phyloP scores from a whole-genome alignment of 805 yeast species.

The Cyberlindnera euphorbiae region DNA sequence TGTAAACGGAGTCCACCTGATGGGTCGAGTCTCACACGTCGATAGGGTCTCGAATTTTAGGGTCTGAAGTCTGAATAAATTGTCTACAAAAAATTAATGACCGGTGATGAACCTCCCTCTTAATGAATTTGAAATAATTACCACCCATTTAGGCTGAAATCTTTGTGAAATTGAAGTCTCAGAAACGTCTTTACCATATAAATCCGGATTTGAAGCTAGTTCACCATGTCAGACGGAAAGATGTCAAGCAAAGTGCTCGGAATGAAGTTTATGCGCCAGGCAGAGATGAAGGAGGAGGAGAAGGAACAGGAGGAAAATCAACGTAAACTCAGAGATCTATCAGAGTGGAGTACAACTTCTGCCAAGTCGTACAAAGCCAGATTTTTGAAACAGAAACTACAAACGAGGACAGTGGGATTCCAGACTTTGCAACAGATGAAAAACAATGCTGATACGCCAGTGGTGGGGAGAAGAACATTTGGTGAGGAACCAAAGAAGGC shows the following conservation, averaged over 20 bases:
- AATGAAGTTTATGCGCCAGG: conserved; percentile 71
- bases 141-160: too few species aligned
- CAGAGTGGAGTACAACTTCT: conserved; percentile 28
- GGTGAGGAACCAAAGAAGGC: conserved; percentile 24
- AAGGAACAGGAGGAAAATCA: conserved; percentile 31
- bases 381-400: conserved; percentile 25
- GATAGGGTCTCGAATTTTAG: too few species aligned
- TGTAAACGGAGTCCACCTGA: too few species aligned
- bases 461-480: conserved; percentile 28
- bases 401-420: conserved; percentile 36
- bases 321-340: conserved; percentile 39
- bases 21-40: too few species aligned
- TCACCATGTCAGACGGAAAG: conserved; percentile 10
- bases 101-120: too few species aligned
- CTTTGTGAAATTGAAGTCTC: too few species aligned
- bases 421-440: conserved; percentile 32
- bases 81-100: too few species aligned
- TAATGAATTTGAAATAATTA: too few species aligned
- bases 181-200: too few species aligned
- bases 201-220: too few species aligned
- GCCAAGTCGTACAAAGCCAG: conserved; percentile 26
- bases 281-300: conserved; percentile 31
- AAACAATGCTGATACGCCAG: conserved; percentile 3
- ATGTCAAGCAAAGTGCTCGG: conserved; percentile 70
- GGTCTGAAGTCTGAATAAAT: too few species aligned